A percentile compares a stretch with the other conserved stretches of the same genome.
These are phyloP conservation scores for Crithidia mellificae DNA, from an alignment of 208 protist species.

Conservation along the genomic window DNA sequence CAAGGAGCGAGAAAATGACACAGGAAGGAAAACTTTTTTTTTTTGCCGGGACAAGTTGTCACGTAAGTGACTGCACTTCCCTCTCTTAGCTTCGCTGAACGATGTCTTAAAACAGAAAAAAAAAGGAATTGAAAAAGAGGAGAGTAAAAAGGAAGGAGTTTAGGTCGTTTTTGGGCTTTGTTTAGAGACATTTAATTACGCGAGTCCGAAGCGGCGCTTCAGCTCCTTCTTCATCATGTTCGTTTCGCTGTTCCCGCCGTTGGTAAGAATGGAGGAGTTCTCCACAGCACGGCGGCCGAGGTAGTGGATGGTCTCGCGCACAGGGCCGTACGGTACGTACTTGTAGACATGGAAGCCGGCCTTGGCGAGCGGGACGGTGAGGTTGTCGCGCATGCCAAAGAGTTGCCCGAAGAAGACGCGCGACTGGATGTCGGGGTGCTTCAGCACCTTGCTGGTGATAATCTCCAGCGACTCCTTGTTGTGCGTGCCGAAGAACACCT, in stretches of 20 bases:
- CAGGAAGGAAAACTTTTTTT: not conserved
- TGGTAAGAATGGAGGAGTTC: constrained; percentile 86
- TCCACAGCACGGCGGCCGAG: constrained; percentile 94
- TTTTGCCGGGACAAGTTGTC: constrained; percentile 1
- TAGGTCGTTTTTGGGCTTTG: not conserved
- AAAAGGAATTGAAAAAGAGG: too few relatives aligned
- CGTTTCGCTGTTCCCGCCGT: constrained; percentile 52
- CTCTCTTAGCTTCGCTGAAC: constrained; percentile 4
- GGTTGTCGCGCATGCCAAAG: constrained; percentile 96
- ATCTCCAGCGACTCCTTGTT: constrained; percentile 86
- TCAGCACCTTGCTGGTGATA: constrained; percentile 72
- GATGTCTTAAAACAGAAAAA: constrained; percentile 12
- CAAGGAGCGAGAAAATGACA: not conserved
- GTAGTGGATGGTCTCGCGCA: constrained; percentile 96
- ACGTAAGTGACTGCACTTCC: constrained; percentile 2
- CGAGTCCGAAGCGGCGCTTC: constrained; percentile 50
- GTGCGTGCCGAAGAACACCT: constrained; percentile 92
- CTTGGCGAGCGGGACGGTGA: constrained; percentile 92
- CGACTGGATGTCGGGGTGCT: constrained; percentile 42
- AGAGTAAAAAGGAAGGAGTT: constrained; percentile 9
- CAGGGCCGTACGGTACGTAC: constrained; percentile 97
- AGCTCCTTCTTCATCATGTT: constrained; percentile 84
- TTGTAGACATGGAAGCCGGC: constrained; percentile 88
- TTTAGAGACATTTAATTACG: not conserved
- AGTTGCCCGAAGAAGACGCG: constrained; percentile 93